Conservation (phyloP, 2,329 filamentous ascomycete species). For the Alternaria arbusti region DNA sequence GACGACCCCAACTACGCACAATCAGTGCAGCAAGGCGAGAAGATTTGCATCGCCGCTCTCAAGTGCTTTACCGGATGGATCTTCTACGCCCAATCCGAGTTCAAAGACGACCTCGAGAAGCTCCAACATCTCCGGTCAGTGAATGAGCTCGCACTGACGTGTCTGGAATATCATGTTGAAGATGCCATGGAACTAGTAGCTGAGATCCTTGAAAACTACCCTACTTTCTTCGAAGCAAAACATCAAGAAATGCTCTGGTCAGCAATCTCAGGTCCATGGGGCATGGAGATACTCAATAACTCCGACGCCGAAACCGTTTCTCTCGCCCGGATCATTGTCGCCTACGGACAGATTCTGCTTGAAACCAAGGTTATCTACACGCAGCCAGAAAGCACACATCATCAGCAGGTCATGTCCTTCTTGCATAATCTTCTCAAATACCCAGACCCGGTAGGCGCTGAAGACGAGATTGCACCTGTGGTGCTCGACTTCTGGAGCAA, state of each 20-base stretch:
- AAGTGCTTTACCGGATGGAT: constrained; percentile 66
- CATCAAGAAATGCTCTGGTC: constrained; percentile 44
- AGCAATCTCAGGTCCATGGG: constrained; percentile 43
- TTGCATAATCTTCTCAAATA: constrained; percentile 71
- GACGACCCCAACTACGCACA: constrained; percentile 31
- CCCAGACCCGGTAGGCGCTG: constrained; percentile 70
- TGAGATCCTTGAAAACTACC: constrained; percentile 45
- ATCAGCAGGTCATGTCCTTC: constrained; percentile 50
- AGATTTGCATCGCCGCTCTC: constrained; percentile 42
- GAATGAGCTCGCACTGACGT: constrained; percentile 65
- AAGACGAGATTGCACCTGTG: constrained; percentile 76
- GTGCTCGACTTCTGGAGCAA: constrained; percentile 83
- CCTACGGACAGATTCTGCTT: constrained; percentile 43
- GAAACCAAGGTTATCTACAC: constrained; percentile 52
- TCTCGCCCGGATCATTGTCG: constrained; percentile 45
- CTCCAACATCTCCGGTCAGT: constrained; percentile 66
- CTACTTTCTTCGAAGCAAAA: constrained; percentile 42
- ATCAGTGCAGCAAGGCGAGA: constrained; percentile 37
- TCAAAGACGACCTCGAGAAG: constrained; percentile 63
- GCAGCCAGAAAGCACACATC: constrained; percentile 51
- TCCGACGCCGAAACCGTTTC: constrained; percentile 44
- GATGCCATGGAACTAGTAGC: constrained; percentile 48
- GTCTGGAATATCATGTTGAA: constrained; percentile 63
- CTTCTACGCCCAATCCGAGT: constrained; percentile 71
- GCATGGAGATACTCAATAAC: constrained; percentile 44